Conservation (phyloP, 2,329 filamentous ascomycete species). For the Colletotrichum spaethianum region DNA sequence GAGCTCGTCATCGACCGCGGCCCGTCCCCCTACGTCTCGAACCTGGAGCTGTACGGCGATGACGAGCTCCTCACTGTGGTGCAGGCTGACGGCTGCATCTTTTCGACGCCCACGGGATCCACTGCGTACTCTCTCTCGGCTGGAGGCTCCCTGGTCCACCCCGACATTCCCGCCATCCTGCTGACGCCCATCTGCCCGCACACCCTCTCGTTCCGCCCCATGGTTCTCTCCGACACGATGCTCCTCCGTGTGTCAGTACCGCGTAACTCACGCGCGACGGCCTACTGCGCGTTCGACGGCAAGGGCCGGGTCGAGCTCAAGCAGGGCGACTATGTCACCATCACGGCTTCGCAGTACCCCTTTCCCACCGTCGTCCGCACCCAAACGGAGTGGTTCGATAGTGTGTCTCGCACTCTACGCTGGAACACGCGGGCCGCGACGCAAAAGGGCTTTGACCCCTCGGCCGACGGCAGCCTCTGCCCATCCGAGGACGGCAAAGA, state of each 20-base stretch:
- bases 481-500: slow-evolving; percentile 65
- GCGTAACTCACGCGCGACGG: slow-evolving; percentile 86
- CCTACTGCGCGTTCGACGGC: slow-evolving; percentile 97
- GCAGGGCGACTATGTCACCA: slow-evolving; percentile 95
- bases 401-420: slow-evolving; percentile 88
- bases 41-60: slow-evolving; percentile 95
- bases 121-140: slow-evolving; percentile 98
- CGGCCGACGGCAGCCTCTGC: slow-evolving; percentile 49
- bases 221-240: slow-evolving; percentile 97
- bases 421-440: slow-evolving; percentile 96
- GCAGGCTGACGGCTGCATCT: slow-evolving; percentile 97
- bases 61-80: slow-evolving; percentile 95
- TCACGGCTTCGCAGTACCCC: slow-evolving; percentile 95
- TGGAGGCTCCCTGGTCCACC: slow-evolving; percentile 94
- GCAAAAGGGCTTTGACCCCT: slow-evolving; percentile 87
- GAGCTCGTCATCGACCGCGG: slow-evolving; percentile 98
- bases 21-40: slow-evolving; percentile 96
- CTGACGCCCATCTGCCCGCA: slow-evolving; percentile 98
- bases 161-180: slow-evolving; percentile 95
- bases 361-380: slow-evolving; percentile 96
- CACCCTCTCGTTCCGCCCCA: slow-evolving; percentile 95
- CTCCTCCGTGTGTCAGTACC: slow-evolving; percentile 91
- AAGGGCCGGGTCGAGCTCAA: slow-evolving; percentile 95
- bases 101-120: slow-evolving; percentile 93
- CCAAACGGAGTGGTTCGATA: slow-evolving; percentile 96